Evolutionary conservation across 805 yeast genomes (phyloP).

Genomic region (Schizosaccharomyces cryophilus): DNA sequence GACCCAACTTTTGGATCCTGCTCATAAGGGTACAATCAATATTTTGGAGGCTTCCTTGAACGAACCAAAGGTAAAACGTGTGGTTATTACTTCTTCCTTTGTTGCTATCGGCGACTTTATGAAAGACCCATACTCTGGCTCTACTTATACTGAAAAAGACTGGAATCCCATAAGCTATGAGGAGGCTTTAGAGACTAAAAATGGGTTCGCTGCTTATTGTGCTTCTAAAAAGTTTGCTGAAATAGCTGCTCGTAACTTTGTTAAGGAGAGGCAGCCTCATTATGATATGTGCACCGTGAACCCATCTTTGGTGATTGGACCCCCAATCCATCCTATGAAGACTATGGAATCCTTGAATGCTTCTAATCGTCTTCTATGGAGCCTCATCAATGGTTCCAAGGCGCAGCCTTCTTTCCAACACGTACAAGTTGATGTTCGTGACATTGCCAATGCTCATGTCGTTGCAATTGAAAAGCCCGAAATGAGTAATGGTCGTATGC

Average conservation of each 20-base stretch:
- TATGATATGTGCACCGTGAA: constrained; percentile 9
- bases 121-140: constrained; percentile 7
- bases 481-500: constrained; percentile 12
- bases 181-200: constrained; percentile 6
- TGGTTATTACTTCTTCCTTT: constrained; percentile 28
- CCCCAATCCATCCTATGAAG: constrained; percentile 9
- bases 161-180: constrained; percentile 19
- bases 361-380: constrained; percentile 15
- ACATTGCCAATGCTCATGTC: constrained; percentile 35
- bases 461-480: constrained; percentile 18
- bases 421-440: constrained; percentile 30
- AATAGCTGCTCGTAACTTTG: constrained; percentile 29
- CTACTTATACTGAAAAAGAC: constrained; percentile 13
- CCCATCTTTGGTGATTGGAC: constrained; percentile 12
- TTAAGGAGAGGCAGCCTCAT: constrained; percentile 12
- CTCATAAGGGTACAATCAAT: constrained; percentile 23
- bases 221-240: constrained; percentile 33
- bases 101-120: constrained; percentile 20
- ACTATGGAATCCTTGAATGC: constrained; percentile 12
- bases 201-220: constrained; percentile 8
- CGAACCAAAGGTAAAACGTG: constrained; percentile 19
- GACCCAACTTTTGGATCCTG: constrained; percentile 23
- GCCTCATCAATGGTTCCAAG: constrained; percentile 9
- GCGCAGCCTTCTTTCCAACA: constrained; percentile 7
- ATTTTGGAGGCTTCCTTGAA: constrained; percentile 20